A percentile compares a stretch with the other conserved stretches of the same genome.
Conservation (phyloP, 495 filamentous ascomycete genomes). For the Rhypophila decipiens region DNA sequence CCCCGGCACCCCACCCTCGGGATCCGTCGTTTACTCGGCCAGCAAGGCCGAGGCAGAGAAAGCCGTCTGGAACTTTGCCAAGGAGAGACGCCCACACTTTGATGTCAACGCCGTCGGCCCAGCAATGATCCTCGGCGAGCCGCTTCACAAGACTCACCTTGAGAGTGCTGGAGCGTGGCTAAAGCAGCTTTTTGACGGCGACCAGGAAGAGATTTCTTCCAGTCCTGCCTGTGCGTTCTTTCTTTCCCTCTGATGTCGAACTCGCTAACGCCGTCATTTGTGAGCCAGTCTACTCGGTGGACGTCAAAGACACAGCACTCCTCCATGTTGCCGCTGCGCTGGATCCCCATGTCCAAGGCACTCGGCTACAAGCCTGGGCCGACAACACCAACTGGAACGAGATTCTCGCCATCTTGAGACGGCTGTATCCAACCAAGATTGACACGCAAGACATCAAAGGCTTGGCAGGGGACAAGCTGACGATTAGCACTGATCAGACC, state of each 20-base stretch:
- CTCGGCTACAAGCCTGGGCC: slow-evolving; percentile 45
- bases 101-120: slow-evolving; percentile 45
- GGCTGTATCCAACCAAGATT: slow-evolving; percentile 17
- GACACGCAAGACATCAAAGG: slow-evolving; percentile 7
- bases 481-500: slow-evolving; percentile 18
- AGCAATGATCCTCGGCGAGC: slow-evolving; percentile 28
- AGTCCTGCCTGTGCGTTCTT: slow-evolving; percentile 2
- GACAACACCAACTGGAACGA: slow-evolving; percentile 30
- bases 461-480: slow-evolving; percentile 11
- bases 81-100: slow-evolving; percentile 41
- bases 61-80: slow-evolving; percentile 43
- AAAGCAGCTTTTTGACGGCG: slow-evolving; percentile 19
- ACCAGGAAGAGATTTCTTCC: neutral
- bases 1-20: slow-evolving; percentile 21
- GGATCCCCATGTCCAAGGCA: slow-evolving; percentile 29
- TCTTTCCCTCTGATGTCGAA: neutral
- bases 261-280: neutral
- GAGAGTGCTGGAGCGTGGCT: slow-evolving; percentile 7
- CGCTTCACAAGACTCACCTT: slow-evolving; percentile 25
- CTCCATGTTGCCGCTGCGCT: slow-evolving; percentile 45
- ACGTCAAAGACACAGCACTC: slow-evolving; percentile 44
- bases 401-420: slow-evolving; percentile 26
- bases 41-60: slow-evolving; percentile 49
- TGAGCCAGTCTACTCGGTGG: slow-evolving; percentile 31
- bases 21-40: slow-evolving; percentile 36